Percentiles rank a stretch among this genome's conserved stretches.
Conservation (phyloP, 352 stramenopile species). For the Blastocystis sp. region DNA sequence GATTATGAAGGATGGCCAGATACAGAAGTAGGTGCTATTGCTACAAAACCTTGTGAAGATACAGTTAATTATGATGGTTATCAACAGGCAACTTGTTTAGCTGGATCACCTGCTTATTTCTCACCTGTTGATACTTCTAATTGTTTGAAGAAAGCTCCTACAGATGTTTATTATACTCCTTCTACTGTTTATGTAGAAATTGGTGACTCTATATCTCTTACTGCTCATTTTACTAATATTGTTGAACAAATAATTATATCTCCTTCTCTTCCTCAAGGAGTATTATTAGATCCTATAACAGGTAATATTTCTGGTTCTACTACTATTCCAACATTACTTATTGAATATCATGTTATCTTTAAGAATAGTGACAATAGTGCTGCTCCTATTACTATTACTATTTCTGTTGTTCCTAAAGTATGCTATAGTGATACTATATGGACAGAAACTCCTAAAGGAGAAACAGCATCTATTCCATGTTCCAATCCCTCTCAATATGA, state of each 20-base stretch:
- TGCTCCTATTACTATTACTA: conserved; percentile 4
- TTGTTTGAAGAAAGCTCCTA: no score
- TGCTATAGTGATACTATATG: conserved; percentile 22
- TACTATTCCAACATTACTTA: no score
- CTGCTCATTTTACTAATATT: not conserved
- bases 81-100: no score
- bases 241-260: no score
- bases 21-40: conserved; percentile 1
- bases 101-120: no score
- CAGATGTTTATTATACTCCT: no score
- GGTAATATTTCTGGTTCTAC: conserved; percentile 5
- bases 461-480: conserved; percentile 1
- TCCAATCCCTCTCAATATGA: conserved; percentile 23
- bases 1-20: conserved; percentile 1
- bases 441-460: conserved; percentile 14
- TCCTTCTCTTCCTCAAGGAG: not conserved
- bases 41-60: conserved; percentile 8
- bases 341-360: no score
- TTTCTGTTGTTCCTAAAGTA: not conserved
- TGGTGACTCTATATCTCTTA: no score
- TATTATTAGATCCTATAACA: no score
- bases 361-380: no score
- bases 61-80: conserved; percentile 4
- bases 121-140: no score
- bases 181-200: no score